Evolutionary conservation across 2,329 filamentous ascomycete species (phyloP), one percentile per base, ranked within the genome.

Genomic region (Phaeosphaeria sp.): DNA sequence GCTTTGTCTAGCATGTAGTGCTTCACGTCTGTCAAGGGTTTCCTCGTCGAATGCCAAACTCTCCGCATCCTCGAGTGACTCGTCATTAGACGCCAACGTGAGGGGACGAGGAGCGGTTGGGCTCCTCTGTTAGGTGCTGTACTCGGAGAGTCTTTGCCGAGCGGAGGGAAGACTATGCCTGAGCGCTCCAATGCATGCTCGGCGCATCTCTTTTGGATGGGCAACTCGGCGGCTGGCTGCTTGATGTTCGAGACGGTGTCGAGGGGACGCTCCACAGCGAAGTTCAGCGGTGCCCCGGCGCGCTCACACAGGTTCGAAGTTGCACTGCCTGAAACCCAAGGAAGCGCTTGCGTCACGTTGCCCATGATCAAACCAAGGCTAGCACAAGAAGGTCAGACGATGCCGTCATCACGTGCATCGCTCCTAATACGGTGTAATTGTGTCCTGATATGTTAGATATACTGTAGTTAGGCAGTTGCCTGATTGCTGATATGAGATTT

Each of bases 11-110:
- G n/a, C n/a, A n/a, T n/a, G n/a, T n/a, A n/a, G n/a, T n/a, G n/a
- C 80, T 99, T 95, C 77, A 98, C 95, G 64, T 99, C 95, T 0
- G 95, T 98, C 83, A 96, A 80, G 83, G 97, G 97, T n/a, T 13
- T 89, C 91, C 59, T 89, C 88, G n/a, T 87, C 86, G 20, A 77
- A 78, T 46, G 84, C 82, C 56, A 88, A 80, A 63, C 83, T 86
- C 65, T 86, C 85, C 50, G 84, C 82, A 69, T 88, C 86, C 63
- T 87, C 82, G 21, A 84, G 81, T 48, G 84, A 79, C 69, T 88
- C 86, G 21, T 83, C 80, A 22, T 80, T 75, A 36, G 78, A 80
- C 52, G 78, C 74, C 30, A 80, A 51, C 64, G 75, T 65, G 50
- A 67, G 63, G 17, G 68, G 72, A 43, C 74, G 68, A 43, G 72